Evolutionary conservation across 2,329 filamentous ascomycete species (phyloP).

Genomic region (Rhynchosporium secalis): DNA sequence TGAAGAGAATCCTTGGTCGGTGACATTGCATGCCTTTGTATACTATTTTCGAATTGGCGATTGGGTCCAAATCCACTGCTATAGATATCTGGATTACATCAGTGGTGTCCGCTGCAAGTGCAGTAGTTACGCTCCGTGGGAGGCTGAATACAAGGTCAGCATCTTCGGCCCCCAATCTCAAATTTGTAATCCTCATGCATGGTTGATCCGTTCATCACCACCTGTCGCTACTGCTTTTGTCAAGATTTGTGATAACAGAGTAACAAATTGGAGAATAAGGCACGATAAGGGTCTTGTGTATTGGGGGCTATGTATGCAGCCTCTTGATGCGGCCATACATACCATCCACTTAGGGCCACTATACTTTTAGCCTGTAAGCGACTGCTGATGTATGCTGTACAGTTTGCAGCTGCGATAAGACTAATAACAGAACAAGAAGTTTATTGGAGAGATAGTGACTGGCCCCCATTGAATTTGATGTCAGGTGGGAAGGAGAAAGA

Average conservation of each 20-base stretch:
- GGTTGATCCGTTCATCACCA: too few species aligned
- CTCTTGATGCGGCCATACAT: neutral
- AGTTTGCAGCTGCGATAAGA: too few species aligned
- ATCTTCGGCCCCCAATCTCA: too few species aligned
- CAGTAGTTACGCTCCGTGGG: too few species aligned
- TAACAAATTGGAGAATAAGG: too few species aligned
- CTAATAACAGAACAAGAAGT: too few species aligned
- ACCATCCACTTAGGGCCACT: neutral
- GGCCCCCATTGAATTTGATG: neutral
- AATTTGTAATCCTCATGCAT: too few species aligned
- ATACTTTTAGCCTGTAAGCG: constrained; percentile 5
- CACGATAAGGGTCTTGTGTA: too few species aligned
- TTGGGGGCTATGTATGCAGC: neutral
- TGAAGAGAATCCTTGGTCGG: neutral
- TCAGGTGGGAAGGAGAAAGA: too few species aligned
- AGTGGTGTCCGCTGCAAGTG: neutral
- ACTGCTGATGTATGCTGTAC: neutral
- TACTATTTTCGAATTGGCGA: neutral
- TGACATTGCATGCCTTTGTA: constrained; percentile 3
- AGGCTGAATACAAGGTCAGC: too few species aligned
- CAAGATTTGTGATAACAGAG: too few species aligned
- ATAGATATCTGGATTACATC: neutral
- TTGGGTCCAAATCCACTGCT: constrained; percentile 3
- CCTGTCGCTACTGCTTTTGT: too few species aligned
- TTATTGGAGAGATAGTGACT: neutral